Conservation (phyloP, 768 basidiomycete genomes). For the Amanita subjunquillea region DNA sequence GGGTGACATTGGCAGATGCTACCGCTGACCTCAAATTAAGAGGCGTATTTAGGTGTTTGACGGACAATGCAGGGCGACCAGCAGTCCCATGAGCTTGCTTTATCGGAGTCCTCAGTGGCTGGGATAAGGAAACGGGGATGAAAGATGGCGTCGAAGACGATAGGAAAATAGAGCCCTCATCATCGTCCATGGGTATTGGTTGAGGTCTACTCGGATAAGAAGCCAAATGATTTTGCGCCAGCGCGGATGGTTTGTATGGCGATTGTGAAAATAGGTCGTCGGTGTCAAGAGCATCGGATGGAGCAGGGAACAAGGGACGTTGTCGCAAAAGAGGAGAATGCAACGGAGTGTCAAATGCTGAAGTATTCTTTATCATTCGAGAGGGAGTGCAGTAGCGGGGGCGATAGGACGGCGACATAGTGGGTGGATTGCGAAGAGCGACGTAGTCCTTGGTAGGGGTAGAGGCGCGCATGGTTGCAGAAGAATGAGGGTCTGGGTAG, state of each 20-base stretch:
- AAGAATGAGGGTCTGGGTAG: conserved; percentile 16
- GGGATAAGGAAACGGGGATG: conserved; percentile 31
- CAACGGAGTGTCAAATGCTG: conserved; percentile 46
- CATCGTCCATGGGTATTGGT: conserved; percentile 38
- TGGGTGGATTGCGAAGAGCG: conserved; percentile 19
- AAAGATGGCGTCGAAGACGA: conserved; percentile 29
- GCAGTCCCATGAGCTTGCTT: conserved; percentile 34
- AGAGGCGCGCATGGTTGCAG: conserved; percentile 30
- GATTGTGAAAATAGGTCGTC: conserved; percentile 48
- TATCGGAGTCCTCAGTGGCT: conserved; percentile 51
- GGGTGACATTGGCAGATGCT: conserved; percentile 14
- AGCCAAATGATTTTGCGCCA: conserved; percentile 1
- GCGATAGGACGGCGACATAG: conserved; percentile 26
- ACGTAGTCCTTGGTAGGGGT: conserved; percentile 30
- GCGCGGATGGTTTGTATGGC: conserved; percentile 35
- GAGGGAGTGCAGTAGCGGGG: conserved; percentile 26
- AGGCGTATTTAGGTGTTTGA: conserved; percentile 22
- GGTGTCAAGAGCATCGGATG: conserved; percentile 20
- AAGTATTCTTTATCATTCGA: conserved; percentile 16
- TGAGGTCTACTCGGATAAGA: background rate
- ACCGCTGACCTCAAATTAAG: conserved; percentile 11
- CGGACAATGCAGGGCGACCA: conserved; percentile 31
- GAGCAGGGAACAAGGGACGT: conserved; percentile 24
- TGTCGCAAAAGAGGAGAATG: conserved; percentile 51
- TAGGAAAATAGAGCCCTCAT: conserved; percentile 49